Evolutionary conservation across 2,329 filamentous ascomycete species (phyloP).

Genomic region (Akanthomyces lecanii): DNA sequence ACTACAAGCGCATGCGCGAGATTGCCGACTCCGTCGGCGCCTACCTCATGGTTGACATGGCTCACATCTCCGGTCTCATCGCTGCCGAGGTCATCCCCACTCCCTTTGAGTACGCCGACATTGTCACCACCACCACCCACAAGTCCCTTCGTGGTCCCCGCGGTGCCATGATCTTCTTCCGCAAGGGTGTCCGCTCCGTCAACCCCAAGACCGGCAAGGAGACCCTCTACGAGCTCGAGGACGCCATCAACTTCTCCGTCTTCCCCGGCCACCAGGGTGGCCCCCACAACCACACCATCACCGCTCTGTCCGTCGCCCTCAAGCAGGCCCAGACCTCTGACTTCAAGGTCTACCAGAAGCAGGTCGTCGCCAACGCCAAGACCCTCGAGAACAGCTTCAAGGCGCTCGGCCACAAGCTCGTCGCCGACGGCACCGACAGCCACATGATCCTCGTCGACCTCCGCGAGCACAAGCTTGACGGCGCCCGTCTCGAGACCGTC

Average conservation of each 20-base stretch:
- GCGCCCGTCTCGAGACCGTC: constrained; percentile 90
- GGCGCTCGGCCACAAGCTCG: constrained; percentile 86
- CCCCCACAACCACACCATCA: constrained; percentile 99
- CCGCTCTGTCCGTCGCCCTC: constrained; percentile 87
- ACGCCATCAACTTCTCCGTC: constrained; percentile 96
- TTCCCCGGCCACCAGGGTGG: constrained; percentile 99
- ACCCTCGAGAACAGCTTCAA: constrained; percentile 80
- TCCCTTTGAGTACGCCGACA: constrained; percentile 87
- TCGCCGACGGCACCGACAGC: constrained; percentile 92
- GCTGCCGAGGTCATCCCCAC: constrained; percentile 90
- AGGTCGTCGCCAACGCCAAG: constrained; percentile 91
- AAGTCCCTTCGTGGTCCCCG: constrained; percentile 97
- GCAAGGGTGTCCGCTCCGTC: constrained; percentile 87
- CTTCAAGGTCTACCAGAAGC: constrained; percentile 90
- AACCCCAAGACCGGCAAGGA: constrained; percentile 90
- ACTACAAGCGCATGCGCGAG: constrained; percentile 93
- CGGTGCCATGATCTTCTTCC: constrained; percentile 99
- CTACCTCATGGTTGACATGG: constrained; percentile 97
- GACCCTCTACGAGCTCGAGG: constrained; percentile 87
- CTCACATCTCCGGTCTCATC: constrained; percentile 94
- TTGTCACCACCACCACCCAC: constrained; percentile 98
- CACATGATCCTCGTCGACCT: constrained; percentile 97
- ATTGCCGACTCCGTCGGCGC: constrained; percentile 91
- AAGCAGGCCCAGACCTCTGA: constrained; percentile 89
- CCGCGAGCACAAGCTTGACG: constrained; percentile 80